Base-by-base conservation (phyloP, 1,284 basidiomycete genomes). In the Pseudozyma tsukubaensis region DNA sequence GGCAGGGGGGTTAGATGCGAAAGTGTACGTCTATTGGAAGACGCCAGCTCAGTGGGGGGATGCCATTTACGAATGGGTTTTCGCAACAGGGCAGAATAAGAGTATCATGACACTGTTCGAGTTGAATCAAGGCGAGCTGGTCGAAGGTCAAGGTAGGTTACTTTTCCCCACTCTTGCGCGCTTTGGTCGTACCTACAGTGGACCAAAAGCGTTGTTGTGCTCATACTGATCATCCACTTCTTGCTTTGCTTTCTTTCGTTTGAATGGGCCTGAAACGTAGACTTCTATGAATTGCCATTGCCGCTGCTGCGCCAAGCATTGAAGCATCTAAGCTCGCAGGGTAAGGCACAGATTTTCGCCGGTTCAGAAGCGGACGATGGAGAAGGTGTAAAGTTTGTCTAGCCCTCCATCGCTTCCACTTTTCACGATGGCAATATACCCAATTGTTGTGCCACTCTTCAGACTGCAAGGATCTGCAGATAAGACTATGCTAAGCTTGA, bases 101-200 rank as follows among this genome's bases (percentile, higher is more conserved):
- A 85, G 85, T 35, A 88, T 89, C 77, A 85, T 89, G 85, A 89
- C 88, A 0, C 86, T 88, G 51, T 88, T 87, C 71, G 88, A 89
- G 76, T 80, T 89, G 19, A 86, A 85, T 0, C 86, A 88, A 53
- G 87, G 87, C n/a, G 86, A 87, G 51, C 72, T 87, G 49, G 85
- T 85, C 4, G 77, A 86, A 42, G 60, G 54, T 36, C 70, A 70
- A 67, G 73, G 73, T 72, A 37, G 18, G 52, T n/a, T n/a, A n/a
- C n/a, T 49, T 18, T 24, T 21, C 18, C 16, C n/a, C 40, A 11
- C 13, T 39, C n/a, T n/a, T n/a, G n/a, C n/a, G n/a, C n/a, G n/a
- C n/a, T n/a, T n/a, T n/a, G n/a, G n/a, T n/a, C n/a, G n/a, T n/a
- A n/a, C n/a, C n/a, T n/a, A n/a, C n/a, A n/a, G n/a, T n/a, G n/a